These are phyloP conservation scores for Lavandula angustifolia DNA, from an alignment of 257 asterid genomes.

Conservation along the genomic window DNA sequence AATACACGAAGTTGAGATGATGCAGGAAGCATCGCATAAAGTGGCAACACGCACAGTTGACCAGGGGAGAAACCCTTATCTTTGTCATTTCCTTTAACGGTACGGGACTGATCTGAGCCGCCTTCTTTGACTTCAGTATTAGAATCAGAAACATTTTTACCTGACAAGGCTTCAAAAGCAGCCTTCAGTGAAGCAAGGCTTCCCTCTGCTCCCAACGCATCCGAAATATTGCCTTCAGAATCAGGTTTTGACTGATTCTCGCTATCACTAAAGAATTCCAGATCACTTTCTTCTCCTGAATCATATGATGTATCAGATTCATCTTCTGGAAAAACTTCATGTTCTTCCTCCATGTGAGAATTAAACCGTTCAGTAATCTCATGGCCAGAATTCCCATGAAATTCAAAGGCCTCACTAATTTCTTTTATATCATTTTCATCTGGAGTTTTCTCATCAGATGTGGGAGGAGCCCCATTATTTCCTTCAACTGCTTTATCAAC, in stretches of 20 bases:
- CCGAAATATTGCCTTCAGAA: slow-evolving; percentile 41
- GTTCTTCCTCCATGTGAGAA: slow-evolving; percentile 63
- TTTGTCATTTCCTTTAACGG: slow-evolving; percentile 32
- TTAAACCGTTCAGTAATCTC: slow-evolving; percentile 74
- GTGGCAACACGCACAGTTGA: slow-evolving; percentile 69
- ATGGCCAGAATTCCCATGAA: slow-evolving; percentile 45
- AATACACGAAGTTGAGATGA: slow-evolving; percentile 89
- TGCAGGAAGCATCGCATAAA: slow-evolving; percentile 98
- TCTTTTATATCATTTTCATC: slow-evolving; percentile 62
- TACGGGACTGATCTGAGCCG: slow-evolving; percentile 36
- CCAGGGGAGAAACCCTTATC: slow-evolving; percentile 44
- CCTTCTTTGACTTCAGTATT: slow-evolving; percentile 36
- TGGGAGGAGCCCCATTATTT: slow-evolving; percentile 34
- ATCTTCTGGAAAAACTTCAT: slow-evolving; percentile 49
- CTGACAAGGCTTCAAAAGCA: slow-evolving; percentile 70
- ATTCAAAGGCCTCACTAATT: slow-evolving; percentile 78
- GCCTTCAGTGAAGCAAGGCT: slow-evolving; percentile 65
- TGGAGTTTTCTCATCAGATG: slow-evolving; percentile 38
- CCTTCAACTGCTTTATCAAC: slow-evolving; percentile 38
- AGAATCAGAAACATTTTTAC: slow-evolving; percentile 40
- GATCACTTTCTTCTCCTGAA: slow-evolving; percentile 79
- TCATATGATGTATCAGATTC: slow-evolving; percentile 62
- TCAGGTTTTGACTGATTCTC: slow-evolving; percentile 47
- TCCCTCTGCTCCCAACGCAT: slow-evolving; percentile 47
- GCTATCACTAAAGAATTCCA: slow-evolving; percentile 50